These are phyloP conservation scores for Lophium mytilinum DNA, from an alignment of 495 filamentous ascomycete genomes.

Conservation along the genomic window DNA sequence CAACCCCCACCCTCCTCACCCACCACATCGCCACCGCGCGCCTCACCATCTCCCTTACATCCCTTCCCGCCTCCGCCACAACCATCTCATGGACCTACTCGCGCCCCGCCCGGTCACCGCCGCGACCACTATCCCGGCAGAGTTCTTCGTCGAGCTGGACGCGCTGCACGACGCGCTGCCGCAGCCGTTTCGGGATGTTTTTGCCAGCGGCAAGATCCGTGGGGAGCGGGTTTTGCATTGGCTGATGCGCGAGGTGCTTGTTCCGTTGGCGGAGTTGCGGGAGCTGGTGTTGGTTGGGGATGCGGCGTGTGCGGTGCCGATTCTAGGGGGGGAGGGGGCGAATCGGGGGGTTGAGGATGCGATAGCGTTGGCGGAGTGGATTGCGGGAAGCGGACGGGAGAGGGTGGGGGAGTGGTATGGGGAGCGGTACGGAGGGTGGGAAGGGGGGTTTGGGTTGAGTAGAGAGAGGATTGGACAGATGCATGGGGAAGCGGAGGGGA, in stretches of 20 bases:
- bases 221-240: slow-evolving; percentile 35
- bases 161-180: slow-evolving; percentile 15
- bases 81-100: slow-evolving; percentile 35
- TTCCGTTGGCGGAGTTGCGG: slow-evolving; percentile 17
- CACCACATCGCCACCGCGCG: slow-evolving; percentile 13
- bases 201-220: slow-evolving; percentile 26
- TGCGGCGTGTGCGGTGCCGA: slow-evolving; percentile 34
- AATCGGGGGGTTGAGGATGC: slow-evolving; percentile 37
- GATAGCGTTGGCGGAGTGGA: slow-evolving; percentile 31
- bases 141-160: slow-evolving; percentile 32
- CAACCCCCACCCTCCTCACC: slow-evolving; percentile 3
- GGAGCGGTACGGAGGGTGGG: slow-evolving; percentile 26
- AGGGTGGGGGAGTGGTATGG: slow-evolving; percentile 24
- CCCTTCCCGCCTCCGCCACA: slow-evolving; percentile 7
- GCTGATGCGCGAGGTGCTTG: slow-evolving; percentile 36
- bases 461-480: slow-evolving; percentile 18
- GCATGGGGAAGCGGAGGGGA: slow-evolving; percentile 3
- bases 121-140: slow-evolving; percentile 30
- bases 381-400: slow-evolving; percentile 18
- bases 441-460: slow-evolving; percentile 22
- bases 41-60: slow-evolving; percentile 31
- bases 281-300: slow-evolving; percentile 35
- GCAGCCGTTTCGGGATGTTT: slow-evolving; percentile 31
- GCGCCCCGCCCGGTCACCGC: slow-evolving; percentile 24
- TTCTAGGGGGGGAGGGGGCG: slow-evolving; percentile 38